Conservation (phyloP, 176 grass and related monocot genomes). For the Areca catechu region DNA sequence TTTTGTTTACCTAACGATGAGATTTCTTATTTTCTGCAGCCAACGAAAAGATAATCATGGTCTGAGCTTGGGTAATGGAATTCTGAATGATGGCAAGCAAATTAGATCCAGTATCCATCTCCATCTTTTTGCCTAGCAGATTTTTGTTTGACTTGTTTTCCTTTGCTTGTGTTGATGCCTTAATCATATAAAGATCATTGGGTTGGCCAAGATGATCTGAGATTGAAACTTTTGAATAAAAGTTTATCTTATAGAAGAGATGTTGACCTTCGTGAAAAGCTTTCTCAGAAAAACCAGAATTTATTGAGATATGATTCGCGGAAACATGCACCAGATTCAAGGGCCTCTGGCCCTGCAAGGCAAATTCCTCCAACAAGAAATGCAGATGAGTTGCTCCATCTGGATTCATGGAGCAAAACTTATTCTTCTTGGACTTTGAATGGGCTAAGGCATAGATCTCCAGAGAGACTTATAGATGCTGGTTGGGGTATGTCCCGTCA, state of each 20-base stretch:
- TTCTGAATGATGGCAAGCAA: conserved; percentile 23
- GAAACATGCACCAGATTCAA: conserved; percentile 30
- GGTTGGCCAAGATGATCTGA: conserved; percentile 52
- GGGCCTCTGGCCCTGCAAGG: conserved; percentile 24
- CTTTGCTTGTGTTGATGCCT: conserved; percentile 23
- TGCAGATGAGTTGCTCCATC: conserved; percentile 35
- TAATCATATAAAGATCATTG: conserved; percentile 36
- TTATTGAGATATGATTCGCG: conserved; percentile 27
- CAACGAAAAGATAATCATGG: conserved; percentile 33
- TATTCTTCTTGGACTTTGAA: conserved; percentile 36
- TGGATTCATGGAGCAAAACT: conserved; percentile 31
- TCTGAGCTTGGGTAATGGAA: conserved; percentile 28
- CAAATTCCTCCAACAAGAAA: conserved; percentile 45
- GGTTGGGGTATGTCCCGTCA: conserved; percentile 32
- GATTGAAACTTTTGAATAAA: conserved; percentile 74
- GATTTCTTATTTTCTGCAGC: conserved; percentile 26
- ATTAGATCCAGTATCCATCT: conserved; percentile 27
- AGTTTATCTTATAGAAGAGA: conserved; percentile 37
- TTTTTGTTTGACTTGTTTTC: conserved; percentile 18
- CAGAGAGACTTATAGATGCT: conserved; percentile 29
- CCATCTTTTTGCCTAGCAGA: too few relatives aligned
- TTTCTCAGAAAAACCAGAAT: conserved; percentile 42
- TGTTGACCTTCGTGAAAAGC: conserved; percentile 69
- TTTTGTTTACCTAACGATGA: not conserved
- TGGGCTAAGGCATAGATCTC: conserved; percentile 32